Evolutionary conservation across 371 early-diverging fungal genomes (phyloP).

Genomic region (Mortierella sp.): DNA sequence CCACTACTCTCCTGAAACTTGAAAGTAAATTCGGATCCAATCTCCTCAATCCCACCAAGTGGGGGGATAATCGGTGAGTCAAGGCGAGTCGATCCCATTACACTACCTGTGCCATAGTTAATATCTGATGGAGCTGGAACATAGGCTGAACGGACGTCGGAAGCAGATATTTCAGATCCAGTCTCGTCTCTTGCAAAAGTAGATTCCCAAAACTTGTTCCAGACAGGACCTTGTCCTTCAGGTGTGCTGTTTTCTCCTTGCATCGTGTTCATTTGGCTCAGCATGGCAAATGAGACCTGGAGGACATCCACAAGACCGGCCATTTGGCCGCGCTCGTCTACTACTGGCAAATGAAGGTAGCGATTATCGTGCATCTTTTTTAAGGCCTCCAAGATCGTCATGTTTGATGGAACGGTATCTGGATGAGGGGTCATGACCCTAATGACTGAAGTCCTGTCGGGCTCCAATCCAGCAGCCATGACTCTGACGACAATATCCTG

Average conservation of each 20-base stretch:
- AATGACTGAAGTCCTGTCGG: constrained; percentile 86
- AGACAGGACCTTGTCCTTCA: constrained; percentile 63
- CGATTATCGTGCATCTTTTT: constrained; percentile 89
- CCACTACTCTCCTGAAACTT: constrained; percentile 81
- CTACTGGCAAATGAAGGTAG: constrained; percentile 91
- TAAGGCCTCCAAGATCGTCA: constrained; percentile 88
- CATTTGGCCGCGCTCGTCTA: constrained; percentile 73
- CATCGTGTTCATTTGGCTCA: constrained; percentile 71
- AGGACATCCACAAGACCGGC: constrained; percentile 93
- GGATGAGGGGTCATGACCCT: constrained; percentile 97
- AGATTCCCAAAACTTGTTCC: constrained; percentile 70
- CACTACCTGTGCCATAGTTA: constrained; percentile 33
- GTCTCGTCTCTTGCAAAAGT: constrained; percentile 61
- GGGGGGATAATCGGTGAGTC: constrained; percentile 59
- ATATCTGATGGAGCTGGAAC: constrained; percentile 53
- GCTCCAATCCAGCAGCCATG: constrained; percentile 90
- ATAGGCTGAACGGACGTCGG: constrained; percentile 41
- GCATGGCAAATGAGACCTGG: constrained; percentile 82
- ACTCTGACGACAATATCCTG: constrained; percentile 92
- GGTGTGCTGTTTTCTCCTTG: constrained; percentile 49
- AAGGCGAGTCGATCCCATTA: constrained; percentile 34
- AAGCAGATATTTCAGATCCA: constrained; percentile 65
- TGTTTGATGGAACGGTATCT: constrained; percentile 81
- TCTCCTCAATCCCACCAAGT: constrained; percentile 54
- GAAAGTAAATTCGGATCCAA: constrained; percentile 75